Conservation (phyloP, 768 basidiomycete genomes). For the Mycena venus region DNA sequence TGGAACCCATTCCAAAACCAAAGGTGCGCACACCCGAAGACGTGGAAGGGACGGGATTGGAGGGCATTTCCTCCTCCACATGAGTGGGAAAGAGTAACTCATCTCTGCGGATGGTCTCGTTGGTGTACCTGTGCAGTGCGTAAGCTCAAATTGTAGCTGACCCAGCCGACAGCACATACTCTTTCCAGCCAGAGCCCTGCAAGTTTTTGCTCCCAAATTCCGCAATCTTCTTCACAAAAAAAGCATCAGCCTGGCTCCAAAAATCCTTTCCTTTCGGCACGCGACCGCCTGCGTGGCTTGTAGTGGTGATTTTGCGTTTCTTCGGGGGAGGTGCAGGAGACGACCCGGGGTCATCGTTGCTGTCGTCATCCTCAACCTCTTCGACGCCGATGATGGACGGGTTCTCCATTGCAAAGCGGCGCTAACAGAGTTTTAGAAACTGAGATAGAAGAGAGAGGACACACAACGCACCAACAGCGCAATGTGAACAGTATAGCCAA, state of each 20-base stretch:
- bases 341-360: not conserved
- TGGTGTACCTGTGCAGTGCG: not conserved
- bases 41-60: not conserved
- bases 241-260: not conserved
- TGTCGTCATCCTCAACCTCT: constrained; percentile 3
- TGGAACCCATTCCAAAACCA: too few species aligned
- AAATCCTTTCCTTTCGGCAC: constrained; percentile 6
- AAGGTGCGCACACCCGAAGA: not conserved
- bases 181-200: not conserved
- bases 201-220: constrained; percentile 2
- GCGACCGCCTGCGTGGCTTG: not conserved
- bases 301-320: not conserved
- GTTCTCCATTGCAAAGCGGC: not conserved
- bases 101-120: not conserved
- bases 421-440: not conserved
- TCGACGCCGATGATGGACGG: not conserved
- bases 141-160: not conserved
- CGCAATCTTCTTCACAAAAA: not conserved
- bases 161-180: not conserved
- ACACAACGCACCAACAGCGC: not conserved
- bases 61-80: not conserved
- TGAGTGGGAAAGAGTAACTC: not conserved
- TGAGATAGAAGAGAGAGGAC: not conserved
- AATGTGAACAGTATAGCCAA: not conserved
- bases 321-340: not conserved